Percentiles rank a stretch among this genome's conserved stretches.
Conservation (phyloP, 2,329 filamentous ascomycete species). For the Elsinoe perseae region DNA sequence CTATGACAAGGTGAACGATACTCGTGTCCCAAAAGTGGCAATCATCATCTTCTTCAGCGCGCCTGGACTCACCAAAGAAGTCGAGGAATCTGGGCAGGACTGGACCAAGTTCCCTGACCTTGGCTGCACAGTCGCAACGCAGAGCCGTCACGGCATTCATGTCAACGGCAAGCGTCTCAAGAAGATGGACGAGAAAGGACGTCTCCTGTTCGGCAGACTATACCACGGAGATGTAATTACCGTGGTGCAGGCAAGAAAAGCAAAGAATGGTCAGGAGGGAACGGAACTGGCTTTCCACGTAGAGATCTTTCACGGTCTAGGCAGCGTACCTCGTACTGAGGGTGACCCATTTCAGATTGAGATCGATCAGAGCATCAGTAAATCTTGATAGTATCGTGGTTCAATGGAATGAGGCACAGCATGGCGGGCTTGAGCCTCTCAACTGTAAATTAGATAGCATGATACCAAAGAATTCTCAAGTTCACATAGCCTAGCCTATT, state of each 20-base stretch:
- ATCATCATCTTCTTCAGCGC: slow-evolving; percentile 71
- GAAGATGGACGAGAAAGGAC: slow-evolving; percentile 45
- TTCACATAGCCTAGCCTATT: neutral
- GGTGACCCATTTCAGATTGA: slow-evolving; percentile 7
- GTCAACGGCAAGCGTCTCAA: slow-evolving; percentile 66
- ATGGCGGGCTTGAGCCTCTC: neutral
- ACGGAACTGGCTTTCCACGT: slow-evolving; percentile 34
- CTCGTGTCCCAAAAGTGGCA: slow-evolving; percentile 70
- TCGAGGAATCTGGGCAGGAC: slow-evolving; percentile 43
- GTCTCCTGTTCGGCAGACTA: slow-evolving; percentile 55
- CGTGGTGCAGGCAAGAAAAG: slow-evolving; percentile 51
- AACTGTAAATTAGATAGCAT: slow-evolving; percentile 1
- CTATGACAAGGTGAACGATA: slow-evolving; percentile 56
- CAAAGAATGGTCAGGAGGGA: slow-evolving; percentile 21
- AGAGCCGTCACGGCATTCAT: slow-evolving; percentile 65
- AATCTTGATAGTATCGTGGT: neutral
- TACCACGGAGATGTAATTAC: slow-evolving; percentile 70
- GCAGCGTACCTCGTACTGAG: slow-evolving; percentile 19
- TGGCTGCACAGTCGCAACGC: slow-evolving; percentile 69
- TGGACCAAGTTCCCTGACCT: slow-evolving; percentile 48
- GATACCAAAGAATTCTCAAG: neutral
- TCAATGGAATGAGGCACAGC: neutral
- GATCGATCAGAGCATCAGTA: neutral
- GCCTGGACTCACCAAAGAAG: slow-evolving; percentile 52
- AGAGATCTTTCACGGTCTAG: slow-evolving; percentile 37